Conservation (phyloP, 176 grass and related monocot species). For the Tillandsia fasciculata region DNA sequence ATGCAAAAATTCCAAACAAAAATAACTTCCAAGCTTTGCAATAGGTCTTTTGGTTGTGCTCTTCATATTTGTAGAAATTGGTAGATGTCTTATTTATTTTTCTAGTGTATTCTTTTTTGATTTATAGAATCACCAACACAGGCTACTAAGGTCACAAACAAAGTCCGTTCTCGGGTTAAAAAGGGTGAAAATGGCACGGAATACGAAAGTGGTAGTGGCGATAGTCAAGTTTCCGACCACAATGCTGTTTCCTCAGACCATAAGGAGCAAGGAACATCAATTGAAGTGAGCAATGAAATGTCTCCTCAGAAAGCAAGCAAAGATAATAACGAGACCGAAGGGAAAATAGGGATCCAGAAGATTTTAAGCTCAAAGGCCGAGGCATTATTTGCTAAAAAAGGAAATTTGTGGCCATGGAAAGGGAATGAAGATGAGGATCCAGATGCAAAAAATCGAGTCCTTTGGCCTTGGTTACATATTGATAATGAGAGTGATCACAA, state of each 20-base stretch:
- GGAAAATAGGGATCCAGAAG: slow-evolving; percentile 58
- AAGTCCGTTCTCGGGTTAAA: slow-evolving; percentile 74
- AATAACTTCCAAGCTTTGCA: too few relatives aligned
- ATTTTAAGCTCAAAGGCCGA: slow-evolving; percentile 93
- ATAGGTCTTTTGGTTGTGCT: too few relatives aligned
- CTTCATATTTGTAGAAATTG: too few relatives aligned
- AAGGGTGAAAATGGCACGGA: slow-evolving; percentile 47
- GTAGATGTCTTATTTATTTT: background rate
- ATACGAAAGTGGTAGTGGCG: slow-evolving; percentile 37
- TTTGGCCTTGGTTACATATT: slow-evolving; percentile 59
- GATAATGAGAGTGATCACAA: slow-evolving; percentile 46
- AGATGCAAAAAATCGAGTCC: slow-evolving; percentile 27
- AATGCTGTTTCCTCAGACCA: slow-evolving; percentile 26
- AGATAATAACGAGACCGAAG: slow-evolving; percentile 48
- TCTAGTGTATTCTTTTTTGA: slow-evolving; percentile 44
- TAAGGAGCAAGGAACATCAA: slow-evolving; percentile 53
- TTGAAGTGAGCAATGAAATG: slow-evolving; percentile 46
- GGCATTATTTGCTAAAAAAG: slow-evolving; percentile 70
- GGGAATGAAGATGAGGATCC: slow-evolving; percentile 52
- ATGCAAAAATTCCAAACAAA: too few relatives aligned
- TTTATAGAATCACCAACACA: slow-evolving; percentile 60
- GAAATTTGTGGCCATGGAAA: slow-evolving; percentile 94
- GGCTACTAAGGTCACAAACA: slow-evolving; percentile 96
- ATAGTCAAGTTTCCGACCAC: slow-evolving; percentile 44
- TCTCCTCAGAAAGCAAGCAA: slow-evolving; percentile 43